These are phyloP conservation scores for Barnettozyma salicaria DNA, from an alignment of 805 yeast genomes.

Conservation along the genomic window DNA sequence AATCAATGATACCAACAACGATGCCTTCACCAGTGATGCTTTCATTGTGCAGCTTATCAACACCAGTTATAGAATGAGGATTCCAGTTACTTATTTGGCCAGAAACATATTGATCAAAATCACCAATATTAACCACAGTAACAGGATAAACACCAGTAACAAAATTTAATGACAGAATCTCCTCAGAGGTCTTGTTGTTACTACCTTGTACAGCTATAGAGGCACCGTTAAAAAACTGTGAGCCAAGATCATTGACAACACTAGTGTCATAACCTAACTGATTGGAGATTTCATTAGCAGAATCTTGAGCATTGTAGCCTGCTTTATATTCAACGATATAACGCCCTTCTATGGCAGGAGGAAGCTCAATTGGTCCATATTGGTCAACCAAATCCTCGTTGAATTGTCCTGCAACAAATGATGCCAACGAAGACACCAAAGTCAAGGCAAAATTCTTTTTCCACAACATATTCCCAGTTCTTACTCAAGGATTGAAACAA, in stretches of 20 bases:
- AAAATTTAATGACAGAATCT: background rate
- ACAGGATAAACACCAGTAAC: conserved; percentile 1
- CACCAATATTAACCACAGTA: background rate
- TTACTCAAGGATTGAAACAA: too few species aligned
- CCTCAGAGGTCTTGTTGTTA: background rate
- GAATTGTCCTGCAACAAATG: too few species aligned
- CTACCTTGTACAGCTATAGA: conserved; percentile 1
- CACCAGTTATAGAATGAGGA: conserved; percentile 2
- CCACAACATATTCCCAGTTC: too few species aligned
- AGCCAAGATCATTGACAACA: background rate
- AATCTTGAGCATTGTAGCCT: background rate
- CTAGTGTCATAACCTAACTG: background rate
- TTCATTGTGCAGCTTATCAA: background rate
- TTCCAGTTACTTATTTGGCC: background rate
- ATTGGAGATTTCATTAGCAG: background rate
- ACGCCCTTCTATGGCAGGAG: too few species aligned
- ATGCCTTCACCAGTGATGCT: conserved; percentile 1
- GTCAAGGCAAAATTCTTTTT: too few species aligned
- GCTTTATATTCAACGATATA: background rate
- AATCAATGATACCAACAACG: conserved; percentile 1
- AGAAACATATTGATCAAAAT: background rate
- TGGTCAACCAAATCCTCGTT: too few species aligned
- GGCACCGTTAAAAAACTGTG: background rate
- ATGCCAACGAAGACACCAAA: too few species aligned
- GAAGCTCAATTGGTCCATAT: too few species aligned